Evolutionary conservation across 768 basidiomycete genomes (phyloP), one percentile per base, ranked within the genome.

Genomic region (Clavaria fumosa): DNA sequence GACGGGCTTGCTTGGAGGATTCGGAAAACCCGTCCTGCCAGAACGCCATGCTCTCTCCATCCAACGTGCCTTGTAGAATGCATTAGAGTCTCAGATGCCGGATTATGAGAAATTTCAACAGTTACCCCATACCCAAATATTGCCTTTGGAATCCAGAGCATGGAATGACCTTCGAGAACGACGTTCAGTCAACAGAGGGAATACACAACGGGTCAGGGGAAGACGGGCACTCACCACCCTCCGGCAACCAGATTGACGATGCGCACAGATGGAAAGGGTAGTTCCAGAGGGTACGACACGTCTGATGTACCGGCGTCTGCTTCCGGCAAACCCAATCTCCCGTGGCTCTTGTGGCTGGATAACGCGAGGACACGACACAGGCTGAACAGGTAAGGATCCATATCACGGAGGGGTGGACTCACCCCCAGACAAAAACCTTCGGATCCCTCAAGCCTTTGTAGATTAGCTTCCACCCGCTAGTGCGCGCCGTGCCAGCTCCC

Each of bases 61-160:
- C 60, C 44, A 85, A 54, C 4, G 73, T 69, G 19, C 82, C 83
- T 85, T 37, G 5, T 12, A 11, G 19, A 12, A 23, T 7, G 39
- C 11, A n/a, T 4, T n/a, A n/a, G 19, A 18, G 23, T 39, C 34
- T 30, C 34, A 31, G 37, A 27, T 39, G 32, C 19, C n/a, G 34
- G 24, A 6, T 23, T 20, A 30, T 5, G 26, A 7, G n/a, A 7
- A 31, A 42, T n/a, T 21, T 21, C n/a, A 26, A 12, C 20, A 37
- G 12, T 23, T 47, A 82, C 84, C 89, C 84, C 88, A 91, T n/a
- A 77, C 77, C 49, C 76, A 67, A 17, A 91, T 56, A 22, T 59
- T 55, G 5, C 88, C 88, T 34, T 68, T 54, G 1, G 81, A 75
- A 53, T 89, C 82, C 27, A 91, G 57, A 2, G 83, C 85, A 49